Percentiles rank a stretch among this genome's conserved stretches.
These are phyloP conservation scores for Pythium monospermum DNA, from an alignment of 352 stramenopile genomes.

Conservation along the genomic window DNA sequence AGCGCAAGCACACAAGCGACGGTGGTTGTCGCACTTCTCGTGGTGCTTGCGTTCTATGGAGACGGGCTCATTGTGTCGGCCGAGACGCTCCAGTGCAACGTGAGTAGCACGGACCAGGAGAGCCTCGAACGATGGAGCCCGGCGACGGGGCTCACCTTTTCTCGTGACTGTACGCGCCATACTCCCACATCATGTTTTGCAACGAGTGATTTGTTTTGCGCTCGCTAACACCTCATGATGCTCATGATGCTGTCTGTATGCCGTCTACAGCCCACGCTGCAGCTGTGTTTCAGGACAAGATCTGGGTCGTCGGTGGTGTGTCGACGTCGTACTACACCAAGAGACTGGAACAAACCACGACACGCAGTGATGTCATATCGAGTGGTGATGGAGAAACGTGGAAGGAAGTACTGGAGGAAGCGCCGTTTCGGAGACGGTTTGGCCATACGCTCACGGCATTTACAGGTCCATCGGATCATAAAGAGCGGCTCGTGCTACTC, in stretches of 20 bases:
- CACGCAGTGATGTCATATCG: conserved; percentile 58
- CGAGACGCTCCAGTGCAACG: conserved; percentile 39
- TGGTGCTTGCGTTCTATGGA: too few species aligned
- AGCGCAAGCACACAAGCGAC: background rate
- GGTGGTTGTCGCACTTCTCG: background rate
- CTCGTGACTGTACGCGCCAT: conserved; percentile 46
- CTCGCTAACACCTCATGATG: too few species aligned
- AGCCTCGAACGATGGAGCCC: conserved; percentile 44
- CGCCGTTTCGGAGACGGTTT: conserved; percentile 64
- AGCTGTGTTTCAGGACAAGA: conserved; percentile 44
- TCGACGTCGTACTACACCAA: conserved; percentile 76
- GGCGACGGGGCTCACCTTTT: conserved; percentile 50
- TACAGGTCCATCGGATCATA: conserved; percentile 35
- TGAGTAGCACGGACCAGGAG: conserved; percentile 37
- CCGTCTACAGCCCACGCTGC: conserved; percentile 67
- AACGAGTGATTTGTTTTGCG: too few species aligned
- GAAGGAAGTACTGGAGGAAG: conserved; percentile 64
- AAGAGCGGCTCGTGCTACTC: conserved; percentile 55
- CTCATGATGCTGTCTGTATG: too few species aligned
- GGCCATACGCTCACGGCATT: conserved; percentile 71
- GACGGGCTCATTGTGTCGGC: background rate
- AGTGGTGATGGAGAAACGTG: conserved; percentile 54
- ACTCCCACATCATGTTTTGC: too few species aligned
- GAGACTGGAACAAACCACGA: conserved; percentile 58
- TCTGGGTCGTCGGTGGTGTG: conserved; percentile 72